Evolutionary conservation across 1,139 yeast species (phyloP).

Genomic region (Hansenula anomala): DNA sequence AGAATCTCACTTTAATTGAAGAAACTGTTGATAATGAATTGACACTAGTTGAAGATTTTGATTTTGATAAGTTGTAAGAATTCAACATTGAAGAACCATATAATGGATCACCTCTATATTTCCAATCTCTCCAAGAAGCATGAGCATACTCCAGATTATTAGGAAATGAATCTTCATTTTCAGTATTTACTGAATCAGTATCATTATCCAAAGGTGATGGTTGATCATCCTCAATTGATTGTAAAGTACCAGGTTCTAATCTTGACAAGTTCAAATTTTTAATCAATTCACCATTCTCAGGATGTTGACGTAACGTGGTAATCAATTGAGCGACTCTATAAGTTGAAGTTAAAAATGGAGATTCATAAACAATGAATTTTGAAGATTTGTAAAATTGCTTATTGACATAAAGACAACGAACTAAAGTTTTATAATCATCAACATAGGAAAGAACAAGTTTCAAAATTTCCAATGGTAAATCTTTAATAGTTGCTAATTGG

Average conservation of each 20-base stretch:
- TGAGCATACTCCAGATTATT: constrained; percentile 26
- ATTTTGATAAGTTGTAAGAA: constrained; percentile 24
- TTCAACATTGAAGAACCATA: constrained; percentile 38
- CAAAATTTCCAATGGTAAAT: constrained; percentile 28
- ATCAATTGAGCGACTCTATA: constrained; percentile 78
- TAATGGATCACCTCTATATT: constrained; percentile 63
- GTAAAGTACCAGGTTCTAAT: constrained; percentile 39
- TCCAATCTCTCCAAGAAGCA: constrained; percentile 93
- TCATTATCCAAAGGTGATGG: constrained; percentile 10
- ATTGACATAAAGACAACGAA: constrained; percentile 45
- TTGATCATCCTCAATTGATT: constrained; percentile 19
- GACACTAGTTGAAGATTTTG: constrained; percentile 18
- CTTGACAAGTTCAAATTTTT: constrained; percentile 53
- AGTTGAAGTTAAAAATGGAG: constrained; percentile 58
- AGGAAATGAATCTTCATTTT: constrained; percentile 9
- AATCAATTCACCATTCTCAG: constrained; percentile 52
- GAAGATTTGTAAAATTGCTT: constrained; percentile 46
- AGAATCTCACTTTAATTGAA: constrained; percentile 6
- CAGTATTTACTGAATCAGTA: neutral
- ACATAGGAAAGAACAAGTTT: constrained; percentile 19
- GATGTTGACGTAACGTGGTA: constrained; percentile 51
- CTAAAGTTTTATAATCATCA: constrained; percentile 28
- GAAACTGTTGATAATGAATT: constrained; percentile 11
- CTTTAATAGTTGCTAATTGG: constrained; percentile 7
- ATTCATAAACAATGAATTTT: constrained; percentile 48